Percentiles rank a stretch among this genome's conserved stretches.
Conservation (phyloP, 1,284 basidiomycete species). For the Pseudozyma sp. region DNA sequence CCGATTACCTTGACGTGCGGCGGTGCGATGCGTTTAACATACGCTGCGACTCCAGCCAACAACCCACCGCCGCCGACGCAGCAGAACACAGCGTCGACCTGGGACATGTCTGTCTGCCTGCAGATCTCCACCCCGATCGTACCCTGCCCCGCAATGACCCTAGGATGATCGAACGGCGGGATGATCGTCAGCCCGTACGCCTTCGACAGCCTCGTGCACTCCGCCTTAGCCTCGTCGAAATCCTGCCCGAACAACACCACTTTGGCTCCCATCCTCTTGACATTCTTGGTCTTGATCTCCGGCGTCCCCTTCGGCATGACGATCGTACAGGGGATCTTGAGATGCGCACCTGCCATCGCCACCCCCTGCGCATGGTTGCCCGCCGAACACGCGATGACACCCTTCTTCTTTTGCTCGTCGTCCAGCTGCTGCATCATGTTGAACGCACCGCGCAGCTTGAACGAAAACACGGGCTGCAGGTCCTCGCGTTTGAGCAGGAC, state of each 20-base stretch:
- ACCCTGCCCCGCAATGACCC: constrained; percentile 96
- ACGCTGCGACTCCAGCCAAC: constrained; percentile 87
- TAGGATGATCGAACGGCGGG: constrained; percentile 96
- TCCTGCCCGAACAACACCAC: constrained; percentile 91
- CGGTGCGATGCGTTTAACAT: constrained; percentile 91
- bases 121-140: constrained; percentile 91
- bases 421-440: constrained; percentile 95
- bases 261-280: constrained; percentile 90
- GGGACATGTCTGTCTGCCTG: constrained; percentile 63
- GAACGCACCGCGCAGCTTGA: constrained; percentile 93
- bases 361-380: constrained; percentile 99
- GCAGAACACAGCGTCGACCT: constrained; percentile 86
- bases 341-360: constrained; percentile 86
- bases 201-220: constrained; percentile 86
- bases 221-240: constrained; percentile 95
- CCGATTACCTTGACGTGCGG: constrained; percentile 86
- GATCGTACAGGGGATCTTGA: constrained; percentile 93
- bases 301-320: constrained; percentile 98
- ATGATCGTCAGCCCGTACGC: constrained; percentile 87
- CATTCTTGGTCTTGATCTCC: constrained; percentile 94
- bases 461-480: constrained; percentile 96
- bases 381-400: constrained; percentile 96
- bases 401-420: constrained; percentile 93
- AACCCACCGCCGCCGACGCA: constrained; percentile 94
- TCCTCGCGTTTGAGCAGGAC: constrained; percentile 96